Evolutionary conservation across 1,284 basidiomycete species (phyloP), one percentile per base, ranked within the genome.

Genomic region (Boletus smithii): DNA sequence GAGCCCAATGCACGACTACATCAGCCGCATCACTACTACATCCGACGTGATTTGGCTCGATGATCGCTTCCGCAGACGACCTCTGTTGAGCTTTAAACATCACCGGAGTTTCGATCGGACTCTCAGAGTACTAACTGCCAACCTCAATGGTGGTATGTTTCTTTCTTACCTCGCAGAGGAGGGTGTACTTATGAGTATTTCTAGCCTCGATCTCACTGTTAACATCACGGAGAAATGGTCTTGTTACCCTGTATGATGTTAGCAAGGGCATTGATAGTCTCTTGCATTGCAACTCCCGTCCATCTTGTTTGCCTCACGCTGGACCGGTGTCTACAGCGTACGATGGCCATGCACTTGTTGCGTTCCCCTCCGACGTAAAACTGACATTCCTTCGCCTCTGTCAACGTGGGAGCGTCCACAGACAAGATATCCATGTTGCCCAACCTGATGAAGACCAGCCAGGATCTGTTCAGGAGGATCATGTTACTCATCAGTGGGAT

Each of bases 11-110:
- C 54, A 63, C 8, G 73, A 80, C 51, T 61, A 74, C 34, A 63
- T 80, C 18, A 58, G 79, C 22, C 74, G 76, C 9, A 55, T 85
- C 5, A 74, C 72, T 30, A 80, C 85, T 0, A 88, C 83, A 0
- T 69, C 66, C 3, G 73, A 83, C 38, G 58, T 89, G 17, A 50
- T 83, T 13, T 89, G 85, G 85, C 59, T 88, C 24, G 87, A 90
- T 56, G 67, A 73, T 32, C 76, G 86, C 26, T 75, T 72, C 57
- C 62, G 74, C 11, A 61, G 60, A 18, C 76, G 68, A 49, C 83
- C 86, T 14, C 55, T 89, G 3, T 55, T 89, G 9, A 76, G 74
- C 7, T 76, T 77, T 55, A 77, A 73, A 49, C 87, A 90, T 61
- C 67, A 73, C 41, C 72, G 85, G n/a, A 67, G 73, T 33, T 74